Base-by-base conservation (phyloP, 495 filamentous ascomycete species). In the Neurospora tetrasperma region DNA sequence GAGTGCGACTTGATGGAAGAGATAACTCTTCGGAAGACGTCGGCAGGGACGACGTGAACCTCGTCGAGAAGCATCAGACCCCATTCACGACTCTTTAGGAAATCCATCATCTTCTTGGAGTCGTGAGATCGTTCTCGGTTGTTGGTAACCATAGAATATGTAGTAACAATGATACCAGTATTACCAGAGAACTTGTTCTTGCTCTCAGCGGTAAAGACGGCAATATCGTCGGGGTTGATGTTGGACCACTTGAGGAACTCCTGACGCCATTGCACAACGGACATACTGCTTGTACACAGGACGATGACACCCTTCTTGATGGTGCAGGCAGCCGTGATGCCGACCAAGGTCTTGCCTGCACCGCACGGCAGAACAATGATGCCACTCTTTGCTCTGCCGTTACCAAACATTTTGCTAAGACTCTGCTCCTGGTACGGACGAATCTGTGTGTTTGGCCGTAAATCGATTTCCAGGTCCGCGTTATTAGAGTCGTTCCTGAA, bases 211-310 rank as follows among this genome's bases (percentile, higher is more conserved):
- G 96, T 98, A 80, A 99, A 99, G 73, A 97, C 88, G 46, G 95
- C 92, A 78, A 99, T 92, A 77, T 97, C 93, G 72, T 94, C 89
- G 0, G 96, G 93, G 76, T 93, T 92, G 77, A 99, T 97, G 77
- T 98, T 98, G 69, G 94, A 97, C 96, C 96, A 98, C 78, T 97
- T 96, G 74, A 98, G 83, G 80, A 98, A 98, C 76, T 98, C 94
- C 46, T 94, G 91, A 54, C 93, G 88, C 96, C 96, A 99, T 79
- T 99, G 96, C 4, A 97, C 92, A 10, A 97, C 96, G 5, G 94
- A 97, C 94, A 98, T 99, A 69, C 93, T 94, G 78, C 92, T 96
- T 10, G 96, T 98, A 80, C 94, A 98, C 39, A 99, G 90, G 18
- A 98, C 92, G 72, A 99, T 94, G 42, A 93, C 91, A 43, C 93